phyloP scores from a whole-genome alignment of 1,139 yeast genomes.

The Saccharomycopsis phalli region DNA sequence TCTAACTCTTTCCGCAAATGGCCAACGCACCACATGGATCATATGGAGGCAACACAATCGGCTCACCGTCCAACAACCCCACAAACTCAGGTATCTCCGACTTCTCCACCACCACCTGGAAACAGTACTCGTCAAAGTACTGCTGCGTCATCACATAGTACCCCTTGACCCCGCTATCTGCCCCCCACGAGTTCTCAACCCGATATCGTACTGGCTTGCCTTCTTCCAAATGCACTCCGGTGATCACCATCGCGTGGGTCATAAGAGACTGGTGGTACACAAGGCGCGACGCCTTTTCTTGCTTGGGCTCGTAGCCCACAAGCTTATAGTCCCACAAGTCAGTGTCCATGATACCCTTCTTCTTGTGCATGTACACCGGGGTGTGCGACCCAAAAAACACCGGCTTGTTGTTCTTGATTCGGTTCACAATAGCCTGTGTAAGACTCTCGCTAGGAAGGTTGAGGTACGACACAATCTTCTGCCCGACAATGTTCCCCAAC shows the following conservation, averaged over 20 bases:
- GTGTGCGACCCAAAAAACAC: slow-evolving; percentile 83
- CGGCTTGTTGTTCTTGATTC: slow-evolving; percentile 64
- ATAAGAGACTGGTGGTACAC: slow-evolving; percentile 51
- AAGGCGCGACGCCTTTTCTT: slow-evolving; percentile 50
- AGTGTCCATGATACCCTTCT: slow-evolving; percentile 61
- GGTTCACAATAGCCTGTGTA: slow-evolving; percentile 50
- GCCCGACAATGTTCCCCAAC: slow-evolving; percentile 61
- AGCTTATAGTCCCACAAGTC: slow-evolving; percentile 57
- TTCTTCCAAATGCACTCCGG: slow-evolving; percentile 55
- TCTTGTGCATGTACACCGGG: slow-evolving; percentile 54
- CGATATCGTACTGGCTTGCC: slow-evolving; percentile 66
- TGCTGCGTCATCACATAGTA: slow-evolving; percentile 74
- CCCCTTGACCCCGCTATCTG: slow-evolving; percentile 64
- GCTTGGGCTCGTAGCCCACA: slow-evolving; percentile 51
- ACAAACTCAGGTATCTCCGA: slow-evolving; percentile 39
- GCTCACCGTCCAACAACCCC: slow-evolving; percentile 41
- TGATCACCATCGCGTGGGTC: slow-evolving; percentile 85
- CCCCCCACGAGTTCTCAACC: slow-evolving; percentile 86
- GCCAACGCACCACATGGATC: slow-evolving; percentile 90
- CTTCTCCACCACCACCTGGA: slow-evolving; percentile 67
- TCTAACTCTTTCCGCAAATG: slow-evolving; percentile 16
- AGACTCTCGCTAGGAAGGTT: slow-evolving; percentile 53
- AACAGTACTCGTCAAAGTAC: slow-evolving; percentile 76
- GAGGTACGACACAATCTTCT: slow-evolving; percentile 58
- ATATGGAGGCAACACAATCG: slow-evolving; percentile 59